phyloP scores from a whole-genome alignment of 2,329 filamentous ascomycete genomes.

The Aureobasidium sp. region DNA sequence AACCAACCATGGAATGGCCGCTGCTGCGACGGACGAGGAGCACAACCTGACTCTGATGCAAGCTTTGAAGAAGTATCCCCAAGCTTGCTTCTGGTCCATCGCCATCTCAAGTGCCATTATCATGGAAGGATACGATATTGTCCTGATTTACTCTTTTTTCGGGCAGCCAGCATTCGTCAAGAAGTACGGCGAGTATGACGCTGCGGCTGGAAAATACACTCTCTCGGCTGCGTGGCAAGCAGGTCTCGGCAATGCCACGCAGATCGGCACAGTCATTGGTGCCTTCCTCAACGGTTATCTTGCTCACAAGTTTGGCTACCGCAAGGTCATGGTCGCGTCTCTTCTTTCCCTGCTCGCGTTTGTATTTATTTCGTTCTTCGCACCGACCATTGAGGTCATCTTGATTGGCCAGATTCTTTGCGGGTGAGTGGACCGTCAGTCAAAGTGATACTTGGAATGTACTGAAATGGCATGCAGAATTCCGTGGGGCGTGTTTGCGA shows the following conservation, averaged over 20 bases:
- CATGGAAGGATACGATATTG: slow-evolving; percentile 55
- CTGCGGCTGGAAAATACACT: slow-evolving; percentile 29
- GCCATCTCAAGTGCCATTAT: slow-evolving; percentile 54
- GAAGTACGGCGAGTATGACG: slow-evolving; percentile 47
- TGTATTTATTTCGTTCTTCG: slow-evolving; percentile 41
- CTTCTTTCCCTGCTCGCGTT: slow-evolving; percentile 27
- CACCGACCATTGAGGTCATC: slow-evolving; percentile 27
- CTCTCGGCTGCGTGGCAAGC: slow-evolving; percentile 33
- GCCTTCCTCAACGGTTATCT: slow-evolving; percentile 6
- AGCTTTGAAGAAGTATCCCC: slow-evolving; percentile 33
- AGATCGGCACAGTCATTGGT: neutral
- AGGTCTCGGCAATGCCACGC: slow-evolving; percentile 18
- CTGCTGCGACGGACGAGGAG: slow-evolving; percentile 3
- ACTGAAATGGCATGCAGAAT: slow-evolving; percentile 21
- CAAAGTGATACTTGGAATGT: neutral
- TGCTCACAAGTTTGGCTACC: slow-evolving; percentile 1
- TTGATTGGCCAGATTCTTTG: slow-evolving; percentile 55
- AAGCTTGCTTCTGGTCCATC: slow-evolving; percentile 46
- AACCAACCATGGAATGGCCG: neutral
- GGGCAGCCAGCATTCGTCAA: slow-evolving; percentile 49
- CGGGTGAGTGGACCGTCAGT: slow-evolving; percentile 28
- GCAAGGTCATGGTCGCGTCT: slow-evolving; percentile 3
- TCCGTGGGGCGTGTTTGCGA: slow-evolving; percentile 53
- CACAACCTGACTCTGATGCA: slow-evolving; percentile 9
- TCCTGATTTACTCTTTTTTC: slow-evolving; percentile 56